A percentile compares a stretch with the other conserved stretches of the same genome.
phyloP scores from a whole-genome alignment of 148 eudicot species.

The Rhododendron vialii region DNA sequence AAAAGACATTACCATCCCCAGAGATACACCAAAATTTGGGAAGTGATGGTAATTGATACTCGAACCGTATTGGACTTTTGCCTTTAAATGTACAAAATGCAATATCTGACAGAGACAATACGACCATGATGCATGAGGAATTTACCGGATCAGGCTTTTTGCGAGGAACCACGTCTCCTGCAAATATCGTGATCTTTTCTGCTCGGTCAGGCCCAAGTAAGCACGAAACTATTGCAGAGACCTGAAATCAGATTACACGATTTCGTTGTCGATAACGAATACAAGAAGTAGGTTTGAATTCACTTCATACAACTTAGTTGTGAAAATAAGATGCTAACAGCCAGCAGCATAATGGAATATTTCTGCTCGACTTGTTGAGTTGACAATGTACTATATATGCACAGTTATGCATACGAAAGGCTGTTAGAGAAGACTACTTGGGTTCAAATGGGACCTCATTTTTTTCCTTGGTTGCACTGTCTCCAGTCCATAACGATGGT shows the following conservation, averaged over 20 bases:
- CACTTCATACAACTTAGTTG: neutral
- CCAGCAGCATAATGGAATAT: neutral
- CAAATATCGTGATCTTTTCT: conserved; percentile 77
- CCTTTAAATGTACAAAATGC: neutral
- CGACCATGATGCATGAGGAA: neutral
- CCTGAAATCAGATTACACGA: conserved; percentile 42
- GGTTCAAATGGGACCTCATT: neutral
- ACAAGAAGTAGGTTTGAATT: neutral
- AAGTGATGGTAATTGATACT: neutral
- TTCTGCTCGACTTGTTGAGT: neutral
- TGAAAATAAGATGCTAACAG: neutral
- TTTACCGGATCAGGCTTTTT: conserved; percentile 98
- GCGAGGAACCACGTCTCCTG: conserved; percentile 96
- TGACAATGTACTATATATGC: neutral
- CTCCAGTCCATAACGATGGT: neutral
- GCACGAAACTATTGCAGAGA: conserved; percentile 93
- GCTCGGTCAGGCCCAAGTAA: conserved; percentile 91
- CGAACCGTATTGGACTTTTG: neutral
- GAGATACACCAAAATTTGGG: neutral
- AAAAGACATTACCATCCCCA: neutral
- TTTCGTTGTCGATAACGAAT: neutral
- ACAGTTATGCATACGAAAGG: neutral
- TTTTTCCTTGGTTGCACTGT: neutral
- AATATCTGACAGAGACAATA: neutral
- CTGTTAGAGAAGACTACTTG: neutral